Evolutionary conservation across 169 alveolate genomes (phyloP), one percentile per base, ranked within the genome.

Genomic region (Plasmodium billcollinsi): DNA sequence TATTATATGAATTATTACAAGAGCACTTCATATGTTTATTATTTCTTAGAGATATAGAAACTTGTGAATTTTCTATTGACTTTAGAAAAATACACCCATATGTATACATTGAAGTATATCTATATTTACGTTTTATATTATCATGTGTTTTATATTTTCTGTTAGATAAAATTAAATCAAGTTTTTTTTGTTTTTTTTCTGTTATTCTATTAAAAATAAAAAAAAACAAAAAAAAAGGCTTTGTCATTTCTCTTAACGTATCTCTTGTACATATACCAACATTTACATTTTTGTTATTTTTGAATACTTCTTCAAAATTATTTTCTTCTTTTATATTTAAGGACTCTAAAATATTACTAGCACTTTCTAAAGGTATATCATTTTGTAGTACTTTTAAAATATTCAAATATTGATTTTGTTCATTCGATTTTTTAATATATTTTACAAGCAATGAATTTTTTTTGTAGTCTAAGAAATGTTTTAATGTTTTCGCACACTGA

Each of bases 201-300:
- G 5, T 6, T 39, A 39, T 39, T 39, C 47, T 39, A 39, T 39
- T 39, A 39, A 39, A 39, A 5, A 39, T 5, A 39, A 5, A 11
- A 39, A 5, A 39, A 39, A 39, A 39, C 47, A 5, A 39, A 39
- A 39, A 39, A 39, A 39, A 1, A 5, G 47, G 9, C 5, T 39
- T 39, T 71, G 12, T 21, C 18, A 21, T 14, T 7, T 29, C 45
- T 86, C 20, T 72, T 15, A 9, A 24, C 24, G 24, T 21, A 9
- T 86, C 78, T 50, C 45, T 72, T 21, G 76, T 45, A 72, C 92
- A 86, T 71, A 86, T 61, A 3, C 92, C 92, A 20, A 86, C 24
- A 3, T 72, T 86, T 45, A 86, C 3, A n/a, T 54, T 39, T 54
- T 65, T 86, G 33, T 71, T 86, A 6, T 45, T 72, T 26, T 45